phyloP scores from a whole-genome alignment of 2,329 filamentous ascomycete genomes.

The Arthrobotrys entomopaga region DNA sequence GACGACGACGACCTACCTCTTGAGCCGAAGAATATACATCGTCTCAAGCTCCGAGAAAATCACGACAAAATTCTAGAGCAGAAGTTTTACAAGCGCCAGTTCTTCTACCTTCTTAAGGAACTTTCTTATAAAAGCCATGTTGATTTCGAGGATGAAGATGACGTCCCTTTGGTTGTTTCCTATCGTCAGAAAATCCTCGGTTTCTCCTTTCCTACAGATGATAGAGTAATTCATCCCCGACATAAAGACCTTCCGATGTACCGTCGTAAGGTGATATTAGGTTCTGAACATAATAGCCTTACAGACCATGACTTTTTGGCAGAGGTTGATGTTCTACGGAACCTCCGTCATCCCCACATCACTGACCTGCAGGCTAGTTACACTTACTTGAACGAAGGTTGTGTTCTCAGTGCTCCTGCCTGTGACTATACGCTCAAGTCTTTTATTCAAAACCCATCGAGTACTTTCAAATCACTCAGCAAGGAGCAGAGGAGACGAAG shows the following conservation, averaged over 20 bases:
- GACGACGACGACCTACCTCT: conserved; percentile 79
- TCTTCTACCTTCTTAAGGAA: conserved; percentile 73
- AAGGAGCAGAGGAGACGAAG: conserved; percentile 70
- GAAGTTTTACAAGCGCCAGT: conserved; percentile 76
- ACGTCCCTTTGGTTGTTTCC: conserved; percentile 74
- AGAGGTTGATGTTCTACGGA: conserved; percentile 70
- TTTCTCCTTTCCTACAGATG: conserved; percentile 61
- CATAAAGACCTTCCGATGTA: conserved; percentile 69
- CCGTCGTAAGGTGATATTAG: conserved; percentile 69
- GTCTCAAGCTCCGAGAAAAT: conserved; percentile 70
- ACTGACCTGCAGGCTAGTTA: conserved; percentile 78
- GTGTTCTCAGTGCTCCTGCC: conserved; percentile 73
- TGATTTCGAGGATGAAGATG: conserved; percentile 73
- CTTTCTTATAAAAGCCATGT: conserved; percentile 70
- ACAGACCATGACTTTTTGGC: conserved; percentile 67
- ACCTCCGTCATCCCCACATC: conserved; percentile 73
- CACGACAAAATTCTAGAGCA: conserved; percentile 73
- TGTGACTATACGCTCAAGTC: conserved; percentile 74
- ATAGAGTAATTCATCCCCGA: conserved; percentile 73
- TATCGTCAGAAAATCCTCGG: conserved; percentile 61
- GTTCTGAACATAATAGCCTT: conserved; percentile 64
- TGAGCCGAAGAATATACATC: conserved; percentile 71
- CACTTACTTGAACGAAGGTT: conserved; percentile 71
- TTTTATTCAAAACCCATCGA: conserved; percentile 73
- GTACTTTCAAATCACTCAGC: conserved; percentile 70